phyloP scores from a whole-genome alignment of 2,329 filamentous ascomycete genomes.

The Fusarium sp. region DNA sequence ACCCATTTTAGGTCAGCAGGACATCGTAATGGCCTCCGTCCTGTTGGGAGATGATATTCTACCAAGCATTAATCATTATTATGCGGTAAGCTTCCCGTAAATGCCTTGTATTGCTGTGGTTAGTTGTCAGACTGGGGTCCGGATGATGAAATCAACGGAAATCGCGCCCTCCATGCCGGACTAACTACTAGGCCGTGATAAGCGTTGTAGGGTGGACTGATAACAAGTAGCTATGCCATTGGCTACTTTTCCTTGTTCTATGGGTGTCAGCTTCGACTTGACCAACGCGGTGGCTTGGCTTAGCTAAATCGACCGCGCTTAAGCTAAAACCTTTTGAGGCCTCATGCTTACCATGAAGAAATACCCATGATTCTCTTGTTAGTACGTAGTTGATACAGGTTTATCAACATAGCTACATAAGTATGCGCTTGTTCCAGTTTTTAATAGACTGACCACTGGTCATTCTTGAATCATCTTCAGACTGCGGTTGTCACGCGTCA shows the following conservation, averaged over 20 bases:
- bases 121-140: not conserved
- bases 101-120: not conserved
- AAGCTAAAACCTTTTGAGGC: not conserved
- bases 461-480: not conserved
- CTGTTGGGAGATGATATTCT: not conserved
- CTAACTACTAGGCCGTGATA: not conserved
- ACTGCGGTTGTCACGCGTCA: rapidly evolving
- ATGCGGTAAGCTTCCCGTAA: not conserved
- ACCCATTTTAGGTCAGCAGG: not conserved
- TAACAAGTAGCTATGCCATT: not conserved
- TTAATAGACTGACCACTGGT: rapidly evolving
- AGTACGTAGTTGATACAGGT: not conserved
- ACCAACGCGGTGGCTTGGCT: no score
- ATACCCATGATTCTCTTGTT: not conserved
- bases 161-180: not conserved
- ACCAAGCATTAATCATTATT: not conserved
- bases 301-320: not conserved
- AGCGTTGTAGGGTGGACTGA: not conserved
- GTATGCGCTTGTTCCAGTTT: not conserved
- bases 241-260: not conserved
- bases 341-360: not conserved
- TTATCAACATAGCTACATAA: not conserved
- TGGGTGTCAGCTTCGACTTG: not conserved
- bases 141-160: not conserved
- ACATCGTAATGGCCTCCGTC: not conserved